Evolutionary conservation across 345 rosid species (phyloP), one percentile per base, ranked within the genome.

Genomic region (Eucalyptus marginata): DNA sequence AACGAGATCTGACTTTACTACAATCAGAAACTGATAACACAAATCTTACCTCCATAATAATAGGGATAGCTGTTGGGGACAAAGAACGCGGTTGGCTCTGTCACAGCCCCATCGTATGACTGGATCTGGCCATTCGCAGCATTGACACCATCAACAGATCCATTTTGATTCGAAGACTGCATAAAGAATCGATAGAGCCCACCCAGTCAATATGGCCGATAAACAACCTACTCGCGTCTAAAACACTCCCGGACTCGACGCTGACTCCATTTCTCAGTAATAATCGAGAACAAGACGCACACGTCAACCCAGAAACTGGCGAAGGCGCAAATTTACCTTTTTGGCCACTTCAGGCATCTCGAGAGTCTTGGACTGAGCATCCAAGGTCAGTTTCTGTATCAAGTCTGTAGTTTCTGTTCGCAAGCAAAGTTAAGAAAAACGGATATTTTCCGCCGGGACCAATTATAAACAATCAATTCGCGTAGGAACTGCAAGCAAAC

Each of bases 51-150:
- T 86, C 93, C 93, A 88, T 90, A 93, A 86, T 92, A 93, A 91
- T 89, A 93, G 49, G 89, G 88, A 88, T 91, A 92, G n/a, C 89
- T 92, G 89, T 89, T 91, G 80, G 91, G 93, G 47, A 90, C 85
- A 62, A 92, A 93, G 89, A 91, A 92, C 89, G 92, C 12, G 18
- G 92, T 86, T 62, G 93, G 94, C 90, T 93, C 94, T 13, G 94
- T 92, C 89, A 87, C 51, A 11, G 94, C 89, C 22, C 92, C 90
- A 29, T 93, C 94, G 44, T 81, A 58, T 13, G 91, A 80, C 80
- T 87, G 93, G 91, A 92, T 86, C 91, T 93, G 92, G 84, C 92
- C 91, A 89, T 89, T 88, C 7, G 91, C 87, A 89, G 92, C 27
- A 86, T 85, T 79, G 62, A 86, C 92, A 13, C 90, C 86, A n/a